A percentile compares a stretch with the other conserved stretches of the same genome.
Conservation (phyloP, 2,329 filamentous ascomycete species). For the Stemphylium vesicarium region DNA sequence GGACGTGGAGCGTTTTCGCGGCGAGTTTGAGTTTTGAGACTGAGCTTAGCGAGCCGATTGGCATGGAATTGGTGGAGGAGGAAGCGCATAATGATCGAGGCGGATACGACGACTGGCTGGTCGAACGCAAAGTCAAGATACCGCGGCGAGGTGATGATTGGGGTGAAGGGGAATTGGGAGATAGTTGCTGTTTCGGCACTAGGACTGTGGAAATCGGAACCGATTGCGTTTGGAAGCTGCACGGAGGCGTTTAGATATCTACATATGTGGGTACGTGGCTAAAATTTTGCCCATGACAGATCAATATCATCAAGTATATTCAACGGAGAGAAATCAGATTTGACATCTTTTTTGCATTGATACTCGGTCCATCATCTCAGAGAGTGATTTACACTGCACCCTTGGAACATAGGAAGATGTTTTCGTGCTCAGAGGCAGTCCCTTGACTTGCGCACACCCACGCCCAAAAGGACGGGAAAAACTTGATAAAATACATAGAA, state of each 20-base stretch:
- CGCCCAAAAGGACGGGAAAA: neutral
- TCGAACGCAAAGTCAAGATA: constrained; percentile 23
- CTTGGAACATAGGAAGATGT: constrained; percentile 9
- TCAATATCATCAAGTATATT: neutral
- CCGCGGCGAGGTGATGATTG: neutral
- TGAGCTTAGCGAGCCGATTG: neutral
- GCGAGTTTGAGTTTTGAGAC: constrained; percentile 82
- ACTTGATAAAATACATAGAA: constrained; percentile 9
- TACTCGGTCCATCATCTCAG: neutral
- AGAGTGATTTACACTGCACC: neutral
- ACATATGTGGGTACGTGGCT: neutral
- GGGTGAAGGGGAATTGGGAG: constrained; percentile 30
- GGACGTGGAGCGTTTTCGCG: constrained; percentile 86
- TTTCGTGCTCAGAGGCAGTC: neutral
- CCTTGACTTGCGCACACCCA: neutral
- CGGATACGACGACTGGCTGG: constrained; percentile 25
- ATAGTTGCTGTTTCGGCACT: constrained; percentile 43
- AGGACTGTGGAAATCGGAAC: constrained; percentile 28
- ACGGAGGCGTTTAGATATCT: constrained; percentile 32
- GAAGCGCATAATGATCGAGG: neutral
- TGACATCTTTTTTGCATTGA: neutral
- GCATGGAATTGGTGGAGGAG: neutral
- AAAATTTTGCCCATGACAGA: neutral
- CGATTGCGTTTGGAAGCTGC: constrained; percentile 38
- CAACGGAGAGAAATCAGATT: neutral